Evolutionary conservation across 345 rosid genomes (phyloP).

Genomic region (thale cress (Arabidopsis thaliana)): DNA sequence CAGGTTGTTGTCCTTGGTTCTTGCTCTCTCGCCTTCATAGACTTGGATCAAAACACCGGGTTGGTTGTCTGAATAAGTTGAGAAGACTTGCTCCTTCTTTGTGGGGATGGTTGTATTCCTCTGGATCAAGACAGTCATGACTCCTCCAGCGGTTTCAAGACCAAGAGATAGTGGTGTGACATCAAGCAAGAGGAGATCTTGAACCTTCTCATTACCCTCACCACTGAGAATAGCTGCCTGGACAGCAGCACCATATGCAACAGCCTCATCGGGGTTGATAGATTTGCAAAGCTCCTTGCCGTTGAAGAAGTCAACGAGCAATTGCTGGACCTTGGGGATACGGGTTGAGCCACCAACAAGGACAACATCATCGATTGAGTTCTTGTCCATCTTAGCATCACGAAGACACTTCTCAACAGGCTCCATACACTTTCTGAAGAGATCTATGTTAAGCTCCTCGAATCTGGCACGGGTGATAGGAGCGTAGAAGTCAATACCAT

Average conservation of each 20-base stretch:
- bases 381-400: constrained; percentile 81
- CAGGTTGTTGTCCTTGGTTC: constrained; percentile 76
- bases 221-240: constrained; percentile 83
- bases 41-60: constrained; percentile 79
- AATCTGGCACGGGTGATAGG: constrained; percentile 74
- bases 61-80: constrained; percentile 75
- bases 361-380: constrained; percentile 64
- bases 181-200: constrained; percentile 68
- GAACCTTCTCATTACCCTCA: constrained; percentile 81
- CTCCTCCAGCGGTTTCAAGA: constrained; percentile 76
- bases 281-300: constrained; percentile 82
- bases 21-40: constrained; percentile 75
- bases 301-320: constrained; percentile 68
- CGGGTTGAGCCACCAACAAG: constrained; percentile 74
- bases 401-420: constrained; percentile 77
- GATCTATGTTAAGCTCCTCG: constrained; percentile 73
- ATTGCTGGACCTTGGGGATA: constrained; percentile 74
- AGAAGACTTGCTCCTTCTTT: constrained; percentile 78
- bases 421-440: constrained; percentile 76
- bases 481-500: constrained; percentile 73
- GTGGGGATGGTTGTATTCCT: constrained; percentile 83
- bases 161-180: constrained; percentile 74
- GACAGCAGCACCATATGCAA: constrained; percentile 84
- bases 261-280: constrained; percentile 83
- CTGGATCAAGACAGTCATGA: constrained; percentile 72